Percentiles rank a stretch among this genome's conserved stretches.
Evolutionary conservation across 2,329 filamentous ascomycete species (phyloP).

Genomic region (Beauveria bassiana): DNA sequence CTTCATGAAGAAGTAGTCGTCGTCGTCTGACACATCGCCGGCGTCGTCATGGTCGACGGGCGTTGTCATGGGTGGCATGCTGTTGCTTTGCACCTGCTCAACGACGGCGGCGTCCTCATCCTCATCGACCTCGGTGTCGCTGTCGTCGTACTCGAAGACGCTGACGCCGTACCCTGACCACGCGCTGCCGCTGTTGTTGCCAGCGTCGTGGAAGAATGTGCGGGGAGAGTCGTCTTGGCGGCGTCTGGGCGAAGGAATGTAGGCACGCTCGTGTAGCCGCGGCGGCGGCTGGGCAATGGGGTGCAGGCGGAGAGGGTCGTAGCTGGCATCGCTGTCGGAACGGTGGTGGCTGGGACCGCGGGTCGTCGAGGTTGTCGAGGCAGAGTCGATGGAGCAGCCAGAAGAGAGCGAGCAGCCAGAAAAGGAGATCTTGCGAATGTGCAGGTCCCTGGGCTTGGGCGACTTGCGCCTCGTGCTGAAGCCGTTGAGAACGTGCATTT

Average conservation of each 20-base stretch:
- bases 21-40: conserved; percentile 19
- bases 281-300: conserved; percentile 29
- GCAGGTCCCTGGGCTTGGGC: conserved; percentile 27
- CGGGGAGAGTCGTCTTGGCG: conserved; percentile 17
- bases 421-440: conserved; percentile 34
- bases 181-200: conserved; percentile 18
- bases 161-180: conserved; percentile 13
- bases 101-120: conserved; percentile 19
- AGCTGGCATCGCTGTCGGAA: conserved; percentile 19
- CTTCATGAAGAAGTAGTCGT: conserved; percentile 27
- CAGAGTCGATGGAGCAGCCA: conserved; percentile 26
- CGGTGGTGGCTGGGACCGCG: conserved; percentile 18
- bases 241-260: conserved; percentile 19
- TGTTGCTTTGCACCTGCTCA: conserved; percentile 14
- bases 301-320: conserved; percentile 28
- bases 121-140: conserved; percentile 16
- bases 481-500: conserved; percentile 30
- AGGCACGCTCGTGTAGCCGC: conserved; percentile 28
- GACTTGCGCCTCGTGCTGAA: conserved; percentile 30
- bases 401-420: conserved; percentile 32
- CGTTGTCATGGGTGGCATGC: conserved; percentile 22
- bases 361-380: conserved; percentile 22
- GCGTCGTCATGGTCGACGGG: conserved; percentile 17
- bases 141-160: conserved; percentile 17
- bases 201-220: conserved; percentile 21